Base-by-base conservation (phyloP, 1,284 basidiomycete genomes). In the Vanrija sp. region DNA sequence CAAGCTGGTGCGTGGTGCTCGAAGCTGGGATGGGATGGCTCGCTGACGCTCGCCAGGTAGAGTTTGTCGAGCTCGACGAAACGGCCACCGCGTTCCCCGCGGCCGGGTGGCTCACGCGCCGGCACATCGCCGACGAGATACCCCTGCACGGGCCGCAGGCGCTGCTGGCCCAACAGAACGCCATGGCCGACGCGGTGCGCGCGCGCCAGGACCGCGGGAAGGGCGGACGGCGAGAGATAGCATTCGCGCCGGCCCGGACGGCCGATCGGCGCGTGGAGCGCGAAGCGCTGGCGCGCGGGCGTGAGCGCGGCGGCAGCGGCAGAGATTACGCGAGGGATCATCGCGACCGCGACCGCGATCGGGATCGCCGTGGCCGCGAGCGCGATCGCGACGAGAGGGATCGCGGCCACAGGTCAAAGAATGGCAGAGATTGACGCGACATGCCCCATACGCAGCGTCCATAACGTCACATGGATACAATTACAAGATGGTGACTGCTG, bases 1-100 rank as follows among this genome's bases (percentile, higher is more conserved):
- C 4, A 90, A 93, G 63, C 83, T 98, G 2, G 74, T 71, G 37
- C 47, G 69, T 63, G 5, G 12, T 4, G 31, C 12, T 12, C 6
- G 6, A 12, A 3, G 27, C 16, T 42, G 1, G 27, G 6, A 20
- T 5, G 25, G 18, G 41, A 22, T 22, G 22, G 19, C 19, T 9
- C 18, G 22, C 52, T 54, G 35, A 54, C 47, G 3, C 20, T 24
- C 7, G 12, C 31, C 60, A 72, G 72, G 93, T 98, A 54, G 86
- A 92, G 68, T 89, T 94, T 73, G 84, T 95, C 10, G 86, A 87
- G 55, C 85, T 96, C 14, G 86, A 94, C 66, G 95, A 98, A 72
- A 83, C 85, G 12, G 79, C 82, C 14, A 87, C 86, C 0, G 88
- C 89, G 61, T 93, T 93, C 65, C 85, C 87, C n/a, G 24, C 35